A percentile compares a stretch with the other conserved stretches of the same genome.
Conservation (phyloP, 345 rosid genomes). For the Cochlearia excelsa region DNA sequence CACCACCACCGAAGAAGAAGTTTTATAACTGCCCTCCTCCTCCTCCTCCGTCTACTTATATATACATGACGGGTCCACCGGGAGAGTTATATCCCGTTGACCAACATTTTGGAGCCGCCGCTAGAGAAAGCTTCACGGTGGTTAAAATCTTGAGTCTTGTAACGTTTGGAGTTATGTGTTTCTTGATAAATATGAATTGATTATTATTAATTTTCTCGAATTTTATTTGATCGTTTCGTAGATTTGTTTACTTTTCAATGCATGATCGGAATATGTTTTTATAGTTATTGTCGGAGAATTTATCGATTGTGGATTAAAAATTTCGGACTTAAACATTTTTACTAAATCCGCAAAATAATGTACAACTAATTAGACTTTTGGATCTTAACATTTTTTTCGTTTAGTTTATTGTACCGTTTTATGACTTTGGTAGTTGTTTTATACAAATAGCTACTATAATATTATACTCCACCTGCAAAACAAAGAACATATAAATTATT, state of each 20-base stretch:
- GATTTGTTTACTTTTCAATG: background rate
- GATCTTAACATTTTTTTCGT: no score
- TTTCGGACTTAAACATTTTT: no score
- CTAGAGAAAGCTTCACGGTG: constrained; percentile 7
- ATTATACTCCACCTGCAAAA: no score
- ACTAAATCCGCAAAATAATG: no score
- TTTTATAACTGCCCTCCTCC: constrained; percentile 52
- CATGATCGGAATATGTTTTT: constrained; percentile 12
- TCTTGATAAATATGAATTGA: constrained; percentile 22
- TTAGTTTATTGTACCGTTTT: no score
- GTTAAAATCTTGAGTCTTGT: constrained; percentile 36
- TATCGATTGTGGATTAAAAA: no score
- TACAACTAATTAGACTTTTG: no score
- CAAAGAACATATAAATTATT: no score
- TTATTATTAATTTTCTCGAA: background rate
- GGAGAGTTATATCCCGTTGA: constrained; percentile 57
- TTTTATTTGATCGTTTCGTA: constrained; percentile 10
- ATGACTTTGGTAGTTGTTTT: no score
- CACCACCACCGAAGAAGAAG: constrained; percentile 38
- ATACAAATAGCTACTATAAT: no score
- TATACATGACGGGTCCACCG: constrained; percentile 64
- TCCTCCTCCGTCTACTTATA: constrained; percentile 48
- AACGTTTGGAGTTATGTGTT: constrained; percentile 38
- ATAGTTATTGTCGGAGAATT: background rate
- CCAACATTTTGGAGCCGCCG: constrained; percentile 35